Evolutionary conservation across 352 stramenopile species (phyloP).

Genomic region (Phytophthora quininea): DNA sequence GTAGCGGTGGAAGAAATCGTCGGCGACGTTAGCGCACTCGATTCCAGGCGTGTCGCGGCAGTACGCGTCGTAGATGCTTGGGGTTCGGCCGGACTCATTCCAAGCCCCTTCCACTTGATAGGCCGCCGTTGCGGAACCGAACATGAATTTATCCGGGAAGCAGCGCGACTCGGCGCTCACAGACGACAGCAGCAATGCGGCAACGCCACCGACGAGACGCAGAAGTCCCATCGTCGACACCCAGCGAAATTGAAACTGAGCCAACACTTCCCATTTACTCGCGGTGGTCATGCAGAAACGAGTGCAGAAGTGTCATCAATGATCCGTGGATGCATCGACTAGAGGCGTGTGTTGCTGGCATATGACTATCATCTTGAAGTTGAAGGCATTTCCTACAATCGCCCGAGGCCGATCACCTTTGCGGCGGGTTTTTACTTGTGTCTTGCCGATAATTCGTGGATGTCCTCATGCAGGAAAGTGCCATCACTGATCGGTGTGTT

Average conservation of each 20-base stretch:
- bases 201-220: slow-evolving; percentile 3
- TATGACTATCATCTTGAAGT: slow-evolving; percentile 2
- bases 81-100: slow-evolving; percentile 71
- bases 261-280: neutral
- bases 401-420: neutral
- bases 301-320: slow-evolving; percentile 18
- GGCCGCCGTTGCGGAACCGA: slow-evolving; percentile 80
- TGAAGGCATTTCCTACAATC: slow-evolving; percentile 3
- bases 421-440: neutral
- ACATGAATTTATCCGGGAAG: slow-evolving; percentile 71
- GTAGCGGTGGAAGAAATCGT: slow-evolving; percentile 93
- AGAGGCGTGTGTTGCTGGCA: neutral
- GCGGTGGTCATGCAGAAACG: neutral
- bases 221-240: slow-evolving; percentile 13
- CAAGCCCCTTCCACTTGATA: slow-evolving; percentile 93
- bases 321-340: slow-evolving; percentile 29
- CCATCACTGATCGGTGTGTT: neutral
- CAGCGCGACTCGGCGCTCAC: slow-evolving; percentile 23
- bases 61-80: slow-evolving; percentile 93
- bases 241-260: slow-evolving; percentile 22
- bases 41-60: slow-evolving; percentile 60
- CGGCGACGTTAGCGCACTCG: slow-evolving; percentile 88
- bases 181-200: neutral
- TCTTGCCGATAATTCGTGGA: neutral
- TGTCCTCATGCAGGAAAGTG: neutral